These are phyloP conservation scores for Cryptococcus jaspeensis DNA, from an alignment of 1,284 basidiomycete genomes.

Conservation along the genomic window DNA sequence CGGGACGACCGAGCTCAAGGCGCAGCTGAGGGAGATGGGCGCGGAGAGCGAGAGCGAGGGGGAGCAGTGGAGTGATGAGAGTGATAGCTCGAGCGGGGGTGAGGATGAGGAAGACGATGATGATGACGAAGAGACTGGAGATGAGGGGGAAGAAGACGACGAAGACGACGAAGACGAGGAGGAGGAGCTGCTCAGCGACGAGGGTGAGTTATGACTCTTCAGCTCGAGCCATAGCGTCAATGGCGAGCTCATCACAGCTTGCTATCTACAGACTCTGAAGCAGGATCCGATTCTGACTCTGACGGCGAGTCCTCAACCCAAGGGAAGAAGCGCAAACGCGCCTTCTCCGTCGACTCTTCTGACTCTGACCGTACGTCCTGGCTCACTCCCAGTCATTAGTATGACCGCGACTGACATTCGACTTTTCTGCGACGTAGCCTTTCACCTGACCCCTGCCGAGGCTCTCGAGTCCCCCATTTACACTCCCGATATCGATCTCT, in stretches of 20 bases:
- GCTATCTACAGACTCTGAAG: background rate
- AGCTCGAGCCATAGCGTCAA: background rate
- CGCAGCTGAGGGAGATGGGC: conserved; percentile 59
- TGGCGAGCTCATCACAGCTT: background rate
- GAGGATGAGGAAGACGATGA: conserved; percentile 30
- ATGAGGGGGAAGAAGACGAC: conserved; percentile 23
- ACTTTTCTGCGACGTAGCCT: conserved; percentile 22
- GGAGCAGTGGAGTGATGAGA: conserved; percentile 25
- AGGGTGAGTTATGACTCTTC: background rate
- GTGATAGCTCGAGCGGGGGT: conserved; percentile 21
- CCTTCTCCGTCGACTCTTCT: no score
- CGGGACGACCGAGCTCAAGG: conserved; percentile 60
- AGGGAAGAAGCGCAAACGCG: conserved; percentile 13
- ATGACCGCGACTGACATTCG: no score
- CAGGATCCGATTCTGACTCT: conserved; percentile 1
- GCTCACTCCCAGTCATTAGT: background rate
- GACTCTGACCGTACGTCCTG: no score
- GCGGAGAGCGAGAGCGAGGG: conserved; percentile 12
- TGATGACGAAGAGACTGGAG: conserved; percentile 14
- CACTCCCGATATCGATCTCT: conserved; percentile 26
- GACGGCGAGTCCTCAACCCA: conserved; percentile 15
- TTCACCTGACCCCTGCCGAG: conserved; percentile 61
- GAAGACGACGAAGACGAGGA: conserved; percentile 47
- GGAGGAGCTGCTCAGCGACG: conserved; percentile 20
- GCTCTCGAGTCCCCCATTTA: conserved; percentile 67